phyloP scores from a whole-genome alignment of 2,329 filamentous ascomycete species.

The Hypoxylon sp. region DNA sequence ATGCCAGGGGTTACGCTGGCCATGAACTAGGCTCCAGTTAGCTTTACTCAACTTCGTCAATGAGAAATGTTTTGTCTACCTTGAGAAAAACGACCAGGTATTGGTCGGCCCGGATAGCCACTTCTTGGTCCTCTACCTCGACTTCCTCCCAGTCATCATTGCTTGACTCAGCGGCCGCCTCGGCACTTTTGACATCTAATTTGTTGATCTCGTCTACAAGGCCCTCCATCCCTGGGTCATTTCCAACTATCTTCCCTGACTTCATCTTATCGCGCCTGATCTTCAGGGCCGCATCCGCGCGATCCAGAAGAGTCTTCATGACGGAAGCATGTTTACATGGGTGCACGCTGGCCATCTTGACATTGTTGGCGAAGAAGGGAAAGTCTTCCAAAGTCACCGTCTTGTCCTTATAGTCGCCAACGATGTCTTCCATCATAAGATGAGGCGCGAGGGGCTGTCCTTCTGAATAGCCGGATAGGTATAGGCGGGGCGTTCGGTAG shows the following conservation, averaged over 20 bases:
- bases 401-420: conserved; percentile 98
- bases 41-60: conserved; percentile 21
- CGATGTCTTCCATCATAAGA: conserved; percentile 96
- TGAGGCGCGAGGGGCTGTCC: conserved; percentile 86
- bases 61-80: conserved; percentile 62
- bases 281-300: conserved; percentile 93
- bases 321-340: conserved; percentile 97
- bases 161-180: conserved; percentile 66
- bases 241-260: conserved; percentile 66
- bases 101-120: conserved; percentile 88
- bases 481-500: conserved; percentile 95
- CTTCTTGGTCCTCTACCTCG: conserved; percentile 77
- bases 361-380: conserved; percentile 88
- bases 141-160: conserved; percentile 78
- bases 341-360: conserved; percentile 97
- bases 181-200: conserved; percentile 70
- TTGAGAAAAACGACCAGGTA: conserved; percentile 91
- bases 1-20: conserved; percentile 95
- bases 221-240: conserved; percentile 80
- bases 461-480: conserved; percentile 90
- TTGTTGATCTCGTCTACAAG: conserved; percentile 85
- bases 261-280: conserved; percentile 86
- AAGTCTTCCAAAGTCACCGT: conserved; percentile 99
- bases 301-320: conserved; percentile 97
- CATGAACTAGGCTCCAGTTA: conserved; percentile 71